phyloP scores from a whole-genome alignment of 495 filamentous ascomycete genomes.

The Rhypophila decipiens region DNA sequence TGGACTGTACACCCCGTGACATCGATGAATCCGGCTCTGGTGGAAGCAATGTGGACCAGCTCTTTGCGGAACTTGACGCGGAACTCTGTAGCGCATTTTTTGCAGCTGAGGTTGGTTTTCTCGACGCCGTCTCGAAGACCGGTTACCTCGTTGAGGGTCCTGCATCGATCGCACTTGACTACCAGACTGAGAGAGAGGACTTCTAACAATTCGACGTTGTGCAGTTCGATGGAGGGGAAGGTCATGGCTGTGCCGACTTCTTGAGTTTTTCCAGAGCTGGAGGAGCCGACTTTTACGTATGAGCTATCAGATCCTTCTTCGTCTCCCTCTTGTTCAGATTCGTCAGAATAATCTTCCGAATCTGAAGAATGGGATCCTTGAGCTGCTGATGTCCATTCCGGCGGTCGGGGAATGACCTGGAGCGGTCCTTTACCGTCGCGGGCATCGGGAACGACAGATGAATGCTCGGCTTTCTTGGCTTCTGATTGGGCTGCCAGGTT shows the following conservation, averaged over 20 bases:
- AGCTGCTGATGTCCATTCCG: constrained; percentile 63
- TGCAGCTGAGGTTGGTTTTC: constrained; percentile 53
- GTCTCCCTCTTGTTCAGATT: constrained; percentile 40
- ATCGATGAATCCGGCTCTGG: constrained; percentile 78
- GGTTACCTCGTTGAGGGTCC: constrained; percentile 64
- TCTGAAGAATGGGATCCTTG: constrained; percentile 23
- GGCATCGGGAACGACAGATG: constrained; percentile 21
- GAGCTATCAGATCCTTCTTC: constrained; percentile 44
- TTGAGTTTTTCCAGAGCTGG: constrained; percentile 34
- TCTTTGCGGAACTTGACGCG: constrained; percentile 66
- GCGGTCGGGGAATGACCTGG: constrained; percentile 70
- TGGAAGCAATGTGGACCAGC: constrained; percentile 69
- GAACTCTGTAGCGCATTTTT: constrained; percentile 67
- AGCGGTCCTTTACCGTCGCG: constrained; percentile 53
- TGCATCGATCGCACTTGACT: constrained; percentile 81
- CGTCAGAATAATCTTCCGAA: constrained; percentile 20
- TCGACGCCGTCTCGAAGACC: constrained; percentile 47
- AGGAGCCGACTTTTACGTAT: constrained; percentile 25
- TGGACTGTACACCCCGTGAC: constrained; percentile 68
- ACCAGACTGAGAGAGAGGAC: constrained; percentile 61
- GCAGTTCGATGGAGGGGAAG: constrained; percentile 74
- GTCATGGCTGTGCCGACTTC: constrained; percentile 71
- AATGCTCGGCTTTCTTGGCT: constrained; percentile 21
- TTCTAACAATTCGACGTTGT: constrained; percentile 77
- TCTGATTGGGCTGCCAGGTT: constrained; percentile 4